Evolutionary conservation across 352 stramenopile species (phyloP).

Genomic region (Globisporangium uncinulatum): DNA sequence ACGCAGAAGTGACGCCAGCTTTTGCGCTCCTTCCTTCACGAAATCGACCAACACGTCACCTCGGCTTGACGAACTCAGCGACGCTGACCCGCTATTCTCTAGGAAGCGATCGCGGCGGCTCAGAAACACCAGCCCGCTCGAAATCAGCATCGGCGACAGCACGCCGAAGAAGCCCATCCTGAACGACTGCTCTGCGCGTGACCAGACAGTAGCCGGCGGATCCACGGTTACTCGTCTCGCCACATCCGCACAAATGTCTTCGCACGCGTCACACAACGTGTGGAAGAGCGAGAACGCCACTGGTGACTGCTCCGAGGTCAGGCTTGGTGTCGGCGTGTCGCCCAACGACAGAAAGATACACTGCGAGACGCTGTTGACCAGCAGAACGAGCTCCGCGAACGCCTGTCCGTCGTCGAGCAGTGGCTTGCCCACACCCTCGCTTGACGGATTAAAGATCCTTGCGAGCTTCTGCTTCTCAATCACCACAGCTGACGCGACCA

Average conservation of each 20-base stretch:
- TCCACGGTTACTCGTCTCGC: not conserved
- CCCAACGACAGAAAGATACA: slow-evolving; percentile 19
- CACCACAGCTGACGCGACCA: slow-evolving; percentile 29
- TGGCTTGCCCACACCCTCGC: not conserved
- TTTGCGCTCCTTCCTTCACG: slow-evolving; percentile 20
- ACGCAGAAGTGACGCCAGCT: slow-evolving; percentile 28
- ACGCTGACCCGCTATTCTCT: slow-evolving; percentile 3
- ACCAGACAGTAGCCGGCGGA: not conserved
- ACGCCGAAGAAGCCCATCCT: slow-evolving; percentile 14
- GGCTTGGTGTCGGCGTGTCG: slow-evolving; percentile 1
- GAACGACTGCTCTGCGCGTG: slow-evolving; percentile 7
- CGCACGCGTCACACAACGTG: slow-evolving; percentile 8
- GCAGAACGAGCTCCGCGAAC: slow-evolving; percentile 28
- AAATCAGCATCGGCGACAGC: slow-evolving; percentile 33
- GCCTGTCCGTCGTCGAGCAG: slow-evolving; percentile 10
- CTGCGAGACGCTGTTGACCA: slow-evolving; percentile 46
- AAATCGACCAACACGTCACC: slow-evolving; percentile 4
- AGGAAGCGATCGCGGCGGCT: slow-evolving; percentile 17
- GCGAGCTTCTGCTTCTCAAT: slow-evolving; percentile 28
- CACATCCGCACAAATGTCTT: slow-evolving; percentile 3
- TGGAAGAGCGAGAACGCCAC: slow-evolving; percentile 11
- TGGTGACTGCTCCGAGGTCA: not conserved
- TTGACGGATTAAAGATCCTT: slow-evolving; percentile 1
- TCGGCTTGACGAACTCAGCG: not conserved
- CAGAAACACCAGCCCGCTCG: slow-evolving; percentile 30